Percentiles rank a stretch among this genome's conserved stretches.
Evolutionary conservation across 352 stramenopile species (phyloP).

Genomic region (Thalassiosira mediterranea): DNA sequence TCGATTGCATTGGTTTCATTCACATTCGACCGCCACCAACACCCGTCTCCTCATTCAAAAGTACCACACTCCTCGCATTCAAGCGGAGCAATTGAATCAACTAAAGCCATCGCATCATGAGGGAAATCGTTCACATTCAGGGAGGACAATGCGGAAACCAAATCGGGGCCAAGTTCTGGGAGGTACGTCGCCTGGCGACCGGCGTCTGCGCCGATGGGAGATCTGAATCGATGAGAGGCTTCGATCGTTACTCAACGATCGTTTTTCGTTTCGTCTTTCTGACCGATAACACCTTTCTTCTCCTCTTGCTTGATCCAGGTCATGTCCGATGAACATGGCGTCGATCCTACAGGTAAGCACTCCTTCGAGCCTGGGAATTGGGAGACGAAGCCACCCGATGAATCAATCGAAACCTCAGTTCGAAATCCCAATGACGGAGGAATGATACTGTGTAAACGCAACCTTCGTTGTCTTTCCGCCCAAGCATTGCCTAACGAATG

Average conservation of each 20-base stretch:
- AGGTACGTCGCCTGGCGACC: conserved; percentile 89
- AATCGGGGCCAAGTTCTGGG: conserved; percentile 87
- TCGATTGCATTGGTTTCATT: background rate
- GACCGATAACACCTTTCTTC: background rate
- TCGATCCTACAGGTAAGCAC: conserved; percentile 90
- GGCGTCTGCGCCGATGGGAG: conserved; percentile 91
- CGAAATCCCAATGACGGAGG: background rate
- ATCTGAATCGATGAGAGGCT: conserved; percentile 93
- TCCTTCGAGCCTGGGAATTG: background rate
- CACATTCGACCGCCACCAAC: background rate
- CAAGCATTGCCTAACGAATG: too few relatives aligned
- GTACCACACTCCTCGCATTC: background rate
- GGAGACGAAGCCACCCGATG: background rate
- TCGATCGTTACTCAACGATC: conserved; percentile 11
- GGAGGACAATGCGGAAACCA: conserved; percentile 93
- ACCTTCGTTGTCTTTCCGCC: conserved; percentile 6
- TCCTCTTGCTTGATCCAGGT: conserved; percentile 73
- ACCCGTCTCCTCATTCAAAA: background rate
- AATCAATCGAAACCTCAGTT: background rate
- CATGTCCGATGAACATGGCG: conserved; percentile 94
- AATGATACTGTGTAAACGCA: background rate
- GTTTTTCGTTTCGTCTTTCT: background rate
- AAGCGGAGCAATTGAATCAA: background rate
- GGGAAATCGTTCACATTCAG: conserved; percentile 96
- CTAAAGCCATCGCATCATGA: conserved; percentile 74